Evolutionary conservation across 1,284 basidiomycete genomes (phyloP), one percentile per base, ranked within the genome.

Genomic region (Chalciporus piperatoides): DNA sequence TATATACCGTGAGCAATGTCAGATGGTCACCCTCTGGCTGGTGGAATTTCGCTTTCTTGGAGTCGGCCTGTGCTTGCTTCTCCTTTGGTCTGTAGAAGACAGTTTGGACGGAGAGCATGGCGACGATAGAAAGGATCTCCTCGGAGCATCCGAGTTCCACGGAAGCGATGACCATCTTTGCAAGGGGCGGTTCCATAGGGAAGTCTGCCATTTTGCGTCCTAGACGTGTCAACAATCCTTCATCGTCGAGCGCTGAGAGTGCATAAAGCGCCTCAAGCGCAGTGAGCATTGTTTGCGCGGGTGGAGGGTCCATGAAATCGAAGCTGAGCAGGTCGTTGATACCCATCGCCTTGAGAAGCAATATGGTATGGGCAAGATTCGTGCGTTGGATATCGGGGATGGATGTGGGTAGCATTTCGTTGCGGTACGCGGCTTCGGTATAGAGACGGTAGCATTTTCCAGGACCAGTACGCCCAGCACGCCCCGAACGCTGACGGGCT

Each of bases 151-250:
- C 94, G 46, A 92, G 77, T 61, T 99, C 96, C 21, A 98, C 94
- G 2, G 92, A 96, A n/a, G 93, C 92, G 68, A 99, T 98, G 47
- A 99, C 73, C 94, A 97, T 98, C 75, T 99, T 99, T 9, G 96
- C 94, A 54, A 95, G 73, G 3, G 91, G 84, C 6, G 96, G 97
- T 56, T 98, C 95, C 85, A 98, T 92, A 6, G 97, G 97, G 74
- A 98, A 96, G 66, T 99, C 96, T 1, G 97, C 96, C 97, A 99
- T 99, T 72, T 99, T 99, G 51, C 96, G 81, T 1, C 96, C 97
- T 11, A 98, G 74, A 14, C 92, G 81, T 0, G 97, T 99, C 60
- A 99, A 73, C 8, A 98, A 73, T 4, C 97, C 97, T 71, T 98
- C 97, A 59, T 98, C 94, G 61, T 99, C 97, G 30, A 99, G 76